A percentile compares a stretch with the other conserved stretches of the same genome.
Conservation (phyloP, 1,284 basidiomycete genomes). For the Leccinum pachyderme region DNA sequence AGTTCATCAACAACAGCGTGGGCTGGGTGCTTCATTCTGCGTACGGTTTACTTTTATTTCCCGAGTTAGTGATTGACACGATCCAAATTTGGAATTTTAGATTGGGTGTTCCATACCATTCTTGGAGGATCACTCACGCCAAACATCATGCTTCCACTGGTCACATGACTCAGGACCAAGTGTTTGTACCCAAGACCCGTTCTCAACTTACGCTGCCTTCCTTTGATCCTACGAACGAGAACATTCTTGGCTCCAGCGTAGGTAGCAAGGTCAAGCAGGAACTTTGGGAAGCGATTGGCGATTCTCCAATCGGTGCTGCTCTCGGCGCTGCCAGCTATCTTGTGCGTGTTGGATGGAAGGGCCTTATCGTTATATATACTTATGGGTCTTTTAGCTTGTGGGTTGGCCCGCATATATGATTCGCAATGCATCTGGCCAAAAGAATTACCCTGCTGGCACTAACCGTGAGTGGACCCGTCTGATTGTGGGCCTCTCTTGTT, state of each 20-base stretch:
- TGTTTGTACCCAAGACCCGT: slow-evolving; percentile 92
- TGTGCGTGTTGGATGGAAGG: slow-evolving; percentile 39
- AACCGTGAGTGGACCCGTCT: slow-evolving; percentile 64
- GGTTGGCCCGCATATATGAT: slow-evolving; percentile 91
- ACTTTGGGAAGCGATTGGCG: slow-evolving; percentile 85
- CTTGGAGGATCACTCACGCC: slow-evolving; percentile 95
- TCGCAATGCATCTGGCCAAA: slow-evolving; percentile 87
- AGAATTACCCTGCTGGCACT: slow-evolving; percentile 76
- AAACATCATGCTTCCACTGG: slow-evolving; percentile 96
- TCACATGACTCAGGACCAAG: slow-evolving; percentile 95
- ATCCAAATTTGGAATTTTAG: slow-evolving; percentile 41
- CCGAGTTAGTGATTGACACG: slow-evolving; percentile 23
- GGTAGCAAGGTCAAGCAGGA: slow-evolving; percentile 74
- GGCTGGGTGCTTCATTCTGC: slow-evolving; percentile 94
- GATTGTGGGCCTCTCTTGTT: background rate
- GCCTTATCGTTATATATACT: background rate
- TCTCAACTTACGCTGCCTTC: slow-evolving; percentile 65
- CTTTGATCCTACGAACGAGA: slow-evolving; percentile 67
- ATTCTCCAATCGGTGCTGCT: slow-evolving; percentile 86
- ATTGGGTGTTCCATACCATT: slow-evolving; percentile 95
- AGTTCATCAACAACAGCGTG: slow-evolving; percentile 89
- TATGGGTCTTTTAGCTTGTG: slow-evolving; percentile 46
- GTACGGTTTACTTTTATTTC: slow-evolving; percentile 38
- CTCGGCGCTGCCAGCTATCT: slow-evolving; percentile 68
- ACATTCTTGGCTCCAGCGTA: slow-evolving; percentile 68